A percentile compares a stretch with the other conserved stretches of the same genome.
phyloP scores from a whole-genome alignment of 495 filamentous ascomycete species.

The Penicillium riverlandense region DNA sequence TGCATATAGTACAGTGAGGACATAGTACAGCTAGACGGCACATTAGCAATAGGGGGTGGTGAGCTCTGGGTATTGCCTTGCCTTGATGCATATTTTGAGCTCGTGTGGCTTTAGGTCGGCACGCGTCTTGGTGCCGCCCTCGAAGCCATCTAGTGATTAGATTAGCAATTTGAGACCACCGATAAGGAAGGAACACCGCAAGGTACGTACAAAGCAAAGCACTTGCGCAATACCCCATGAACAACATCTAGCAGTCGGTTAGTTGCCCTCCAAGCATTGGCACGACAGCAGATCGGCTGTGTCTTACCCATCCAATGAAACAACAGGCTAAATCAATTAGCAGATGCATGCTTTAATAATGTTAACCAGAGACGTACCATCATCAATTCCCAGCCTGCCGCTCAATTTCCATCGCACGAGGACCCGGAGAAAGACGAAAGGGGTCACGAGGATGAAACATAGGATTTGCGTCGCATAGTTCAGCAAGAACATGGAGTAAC shows the following conservation, averaged over 20 bases:
- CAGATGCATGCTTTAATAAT: not conserved
- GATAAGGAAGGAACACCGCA: not conserved
- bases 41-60: not conserved
- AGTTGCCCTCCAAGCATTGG: not conserved
- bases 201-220: slow-evolving; percentile 3
- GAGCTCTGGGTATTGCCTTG: not conserved
- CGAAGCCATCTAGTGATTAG: not conserved
- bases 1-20: slow-evolving; percentile 19
- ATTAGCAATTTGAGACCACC: not conserved
- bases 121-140: not conserved
- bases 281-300: not conserved
- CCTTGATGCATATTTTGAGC: not conserved
- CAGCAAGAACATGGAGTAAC: not conserved
- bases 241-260: slow-evolving; percentile 1
- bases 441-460: not conserved
- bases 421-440: slow-evolving; percentile 1
- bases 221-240: slow-evolving; percentile 5
- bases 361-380: slow-evolving; percentile 2
- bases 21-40: slow-evolving; percentile 5
- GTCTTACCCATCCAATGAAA: not conserved
- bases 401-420: slow-evolving; percentile 6
- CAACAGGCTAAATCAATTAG: not conserved
- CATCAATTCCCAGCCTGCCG: slow-evolving; percentile 2
- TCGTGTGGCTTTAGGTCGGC: not conserved
- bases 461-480: not conserved